Conservation (phyloP, 176 grass and related monocot genomes). For the Miscanthus lutarioriparius region DNA sequence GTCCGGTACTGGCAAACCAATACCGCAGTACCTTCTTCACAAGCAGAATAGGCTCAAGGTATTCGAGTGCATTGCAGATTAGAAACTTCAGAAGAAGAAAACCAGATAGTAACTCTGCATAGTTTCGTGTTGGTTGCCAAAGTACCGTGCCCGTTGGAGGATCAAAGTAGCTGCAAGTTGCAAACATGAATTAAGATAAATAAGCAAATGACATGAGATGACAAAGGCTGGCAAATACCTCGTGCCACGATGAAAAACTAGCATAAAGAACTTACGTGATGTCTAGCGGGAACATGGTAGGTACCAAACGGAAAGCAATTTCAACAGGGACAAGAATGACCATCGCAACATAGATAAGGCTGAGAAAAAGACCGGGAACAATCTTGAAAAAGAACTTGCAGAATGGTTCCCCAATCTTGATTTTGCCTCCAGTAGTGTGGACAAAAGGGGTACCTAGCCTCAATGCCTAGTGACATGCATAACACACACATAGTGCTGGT, state of each 20-base stretch:
- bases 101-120: constrained; percentile 27
- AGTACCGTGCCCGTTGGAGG: not conserved
- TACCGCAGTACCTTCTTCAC: constrained; percentile 25
- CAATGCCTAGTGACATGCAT: constrained; percentile 29
- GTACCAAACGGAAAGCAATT: constrained; percentile 24
- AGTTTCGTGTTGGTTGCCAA: constrained; percentile 35
- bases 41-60: constrained; percentile 29
- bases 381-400: constrained; percentile 28
- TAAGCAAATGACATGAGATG: not conserved
- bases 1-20: constrained; percentile 35
- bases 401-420: constrained; percentile 25
- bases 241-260: not conserved
- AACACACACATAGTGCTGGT: not conserved
- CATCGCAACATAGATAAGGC: not conserved
- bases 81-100: constrained; percentile 36
- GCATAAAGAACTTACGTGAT: constrained; percentile 25
- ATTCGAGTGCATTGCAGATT: constrained; percentile 31
- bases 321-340: constrained; percentile 42
- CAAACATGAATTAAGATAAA: constrained; percentile 9
- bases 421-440: not conserved
- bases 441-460: constrained; percentile 16
- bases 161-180: constrained; percentile 30
- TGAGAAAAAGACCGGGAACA: not conserved
- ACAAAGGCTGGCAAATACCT: not conserved
- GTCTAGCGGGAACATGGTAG: constrained; percentile 35